phyloP scores from a whole-genome alignment of 495 filamentous ascomycete species.

The Aspergillus panamensis region DNA sequence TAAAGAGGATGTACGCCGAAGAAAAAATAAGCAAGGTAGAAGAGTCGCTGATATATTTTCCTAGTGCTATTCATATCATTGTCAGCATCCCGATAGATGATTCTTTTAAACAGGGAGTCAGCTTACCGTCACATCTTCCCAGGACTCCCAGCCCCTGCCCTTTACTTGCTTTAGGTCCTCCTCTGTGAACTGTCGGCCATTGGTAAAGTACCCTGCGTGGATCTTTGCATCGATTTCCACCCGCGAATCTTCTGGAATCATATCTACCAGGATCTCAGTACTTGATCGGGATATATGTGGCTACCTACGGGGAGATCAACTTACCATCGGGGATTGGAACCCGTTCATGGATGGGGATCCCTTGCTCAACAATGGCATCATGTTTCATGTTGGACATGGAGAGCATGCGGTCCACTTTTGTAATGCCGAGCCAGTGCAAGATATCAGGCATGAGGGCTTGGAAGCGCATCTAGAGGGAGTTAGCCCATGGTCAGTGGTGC shows the following conservation, averaged over 20 bases:
- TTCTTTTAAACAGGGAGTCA: not conserved
- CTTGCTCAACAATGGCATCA: constrained; percentile 89
- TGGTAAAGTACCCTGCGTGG: constrained; percentile 83
- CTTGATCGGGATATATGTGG: not conserved
- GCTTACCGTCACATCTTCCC: constrained; percentile 44
- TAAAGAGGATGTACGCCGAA: not conserved
- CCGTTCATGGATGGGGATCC: constrained; percentile 83
- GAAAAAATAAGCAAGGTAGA: not conserved
- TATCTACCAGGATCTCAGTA: constrained; percentile 34
- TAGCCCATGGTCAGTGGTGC: not conserved
- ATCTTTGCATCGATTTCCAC: constrained; percentile 96
- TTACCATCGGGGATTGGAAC: constrained; percentile 72
- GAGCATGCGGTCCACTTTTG: constrained; percentile 91
- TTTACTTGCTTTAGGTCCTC: constrained; percentile 76
- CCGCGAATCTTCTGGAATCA: constrained; percentile 84
- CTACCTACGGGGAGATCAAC: not conserved
- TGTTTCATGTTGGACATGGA: constrained; percentile 98
- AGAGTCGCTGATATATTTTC: not conserved
- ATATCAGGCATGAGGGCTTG: constrained; percentile 94
- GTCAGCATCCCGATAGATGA: not conserved
- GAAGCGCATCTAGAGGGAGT: constrained; percentile 66
- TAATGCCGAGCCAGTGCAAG: constrained; percentile 90
- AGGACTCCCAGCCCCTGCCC: constrained; percentile 80
- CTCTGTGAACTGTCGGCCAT: constrained; percentile 77
- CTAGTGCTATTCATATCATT: not conserved